A percentile compares a stretch with the other conserved stretches of the same genome.
phyloP scores from a whole-genome alignment of 129 eudicot species.

The Pulicaria dysenterica region DNA sequence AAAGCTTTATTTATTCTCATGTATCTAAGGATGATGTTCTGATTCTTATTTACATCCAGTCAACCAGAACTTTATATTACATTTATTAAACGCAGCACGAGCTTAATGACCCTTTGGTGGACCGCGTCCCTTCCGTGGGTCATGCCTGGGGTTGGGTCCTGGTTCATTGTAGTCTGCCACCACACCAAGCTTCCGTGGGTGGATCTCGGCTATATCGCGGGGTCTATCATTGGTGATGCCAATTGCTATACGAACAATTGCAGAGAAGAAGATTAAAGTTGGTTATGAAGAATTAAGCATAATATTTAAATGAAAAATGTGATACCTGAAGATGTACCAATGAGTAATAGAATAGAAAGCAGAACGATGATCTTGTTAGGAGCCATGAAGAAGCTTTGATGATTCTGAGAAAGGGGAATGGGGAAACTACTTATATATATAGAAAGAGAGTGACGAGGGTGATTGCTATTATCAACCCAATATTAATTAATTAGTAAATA shows the following conservation, averaged over 20 bases:
- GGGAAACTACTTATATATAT: not conserved
- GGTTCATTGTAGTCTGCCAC: conserved; percentile 62
- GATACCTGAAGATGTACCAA: conserved; percentile 7
- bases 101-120: conserved; percentile 1
- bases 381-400: conserved; percentile 9
- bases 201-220: not conserved
- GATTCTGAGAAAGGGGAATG: not conserved
- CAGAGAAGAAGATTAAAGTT: too few species aligned
- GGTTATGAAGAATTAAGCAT: not conserved
- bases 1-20: conserved; percentile 5
- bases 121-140: conserved; percentile 39
- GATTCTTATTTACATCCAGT: not conserved
- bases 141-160: conserved; percentile 71
- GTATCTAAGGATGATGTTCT: conserved; percentile 7
- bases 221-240: conserved; percentile 4
- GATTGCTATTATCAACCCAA: not conserved
- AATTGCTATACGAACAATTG: not conserved
- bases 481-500: too few species aligned
- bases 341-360: not conserved
- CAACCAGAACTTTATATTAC: not conserved
- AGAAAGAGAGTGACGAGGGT: not conserved
- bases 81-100: not conserved
- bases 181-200: not conserved
- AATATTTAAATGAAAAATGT: not conserved
- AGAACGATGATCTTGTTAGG: not conserved